Evolutionary conservation across 1,284 basidiomycete genomes (phyloP), one percentile per base, ranked within the genome.

Genomic region (Moesziomyces globuligerus): DNA sequence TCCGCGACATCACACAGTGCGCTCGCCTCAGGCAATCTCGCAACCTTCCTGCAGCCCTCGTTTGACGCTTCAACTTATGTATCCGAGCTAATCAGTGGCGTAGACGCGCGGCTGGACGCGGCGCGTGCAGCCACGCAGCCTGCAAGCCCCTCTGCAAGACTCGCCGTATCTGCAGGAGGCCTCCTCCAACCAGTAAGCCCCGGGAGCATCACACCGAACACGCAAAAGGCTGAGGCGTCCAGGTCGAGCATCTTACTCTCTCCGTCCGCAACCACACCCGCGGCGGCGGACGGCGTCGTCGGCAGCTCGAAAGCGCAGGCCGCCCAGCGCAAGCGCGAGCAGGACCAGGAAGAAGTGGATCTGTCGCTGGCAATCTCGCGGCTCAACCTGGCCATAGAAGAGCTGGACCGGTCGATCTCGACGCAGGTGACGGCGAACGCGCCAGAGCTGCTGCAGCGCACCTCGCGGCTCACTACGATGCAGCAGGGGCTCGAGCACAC

Each of bases 321-420:
- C 10, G n/a, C 23, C 18, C 43, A 25, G n/a, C 40, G 56, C 17
- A 55, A 55, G 29, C 41, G 48, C 32, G 52, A 51, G 20, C 59
- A 59, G 17, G 51, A 46, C 4, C 49, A 57, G 32, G 57, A 61
- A 32, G 69, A 75, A 11, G 36, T 72, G 17, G 70, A 75, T 25
- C 49, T 75, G 5, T 62, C 61, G 2, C 65, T 73, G 9, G 58
- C 70, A 38, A 66, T 75, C 32, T 59, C 70, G 1, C 62, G 73
- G 6, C 61, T 75, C 29, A 73, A 72, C 17, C 39, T 75, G 3
- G 66, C 66, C 2, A 75, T 75, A 24, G 70, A 72, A 32, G 70
- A 72, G 28, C 49, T 75, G 13, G 56, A 69, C 37, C 37, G 57
- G 17, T 50, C 55, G 4, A 69, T 75, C 25, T 44, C 55, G 7